Conservation (phyloP, 345 rosid genomes). For the rapeseed (Brassica napus) region DNA sequence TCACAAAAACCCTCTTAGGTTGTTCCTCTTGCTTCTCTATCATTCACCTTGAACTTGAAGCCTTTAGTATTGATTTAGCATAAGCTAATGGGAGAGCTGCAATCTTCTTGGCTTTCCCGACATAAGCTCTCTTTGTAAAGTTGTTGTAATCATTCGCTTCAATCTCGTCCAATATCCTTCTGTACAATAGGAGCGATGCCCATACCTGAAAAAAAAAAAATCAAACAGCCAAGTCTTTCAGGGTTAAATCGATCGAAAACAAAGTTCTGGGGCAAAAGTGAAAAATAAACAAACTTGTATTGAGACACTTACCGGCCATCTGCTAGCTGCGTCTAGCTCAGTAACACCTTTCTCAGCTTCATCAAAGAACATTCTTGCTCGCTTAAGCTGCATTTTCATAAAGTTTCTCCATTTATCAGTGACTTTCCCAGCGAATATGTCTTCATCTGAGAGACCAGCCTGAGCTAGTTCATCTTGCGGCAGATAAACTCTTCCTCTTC, state of each 20-base stretch:
- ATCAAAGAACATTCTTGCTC: conserved; percentile 84
- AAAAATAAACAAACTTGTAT: not conserved
- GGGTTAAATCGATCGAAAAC: conserved; percentile 7
- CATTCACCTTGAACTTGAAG: conserved; percentile 29
- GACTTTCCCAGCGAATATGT: conserved; percentile 65
- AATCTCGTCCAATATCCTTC: conserved; percentile 74
- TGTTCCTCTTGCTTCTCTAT: conserved; percentile 8
- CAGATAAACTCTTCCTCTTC: conserved; percentile 77
- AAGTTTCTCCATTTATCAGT: conserved; percentile 81
- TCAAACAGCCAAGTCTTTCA: not conserved
- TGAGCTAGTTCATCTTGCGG: conserved; percentile 73
- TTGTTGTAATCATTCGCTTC: conserved; percentile 88
- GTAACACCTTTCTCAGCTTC: conserved; percentile 84
- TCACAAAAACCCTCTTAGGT: conserved; percentile 28
- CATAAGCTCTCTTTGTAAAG: conserved; percentile 84
- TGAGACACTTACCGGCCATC: conserved; percentile 72
- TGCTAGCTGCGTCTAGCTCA: conserved; percentile 66
- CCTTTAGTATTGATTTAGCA: conserved; percentile 49
- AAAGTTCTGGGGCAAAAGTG: not conserved
- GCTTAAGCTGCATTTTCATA: conserved; percentile 78
- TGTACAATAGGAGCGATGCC: conserved; percentile 69
- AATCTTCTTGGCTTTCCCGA: conserved; percentile 70
- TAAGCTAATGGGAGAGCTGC: conserved; percentile 66
- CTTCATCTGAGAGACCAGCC: conserved; percentile 79
- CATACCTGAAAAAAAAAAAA: conserved; percentile 49